A percentile compares a stretch with the other conserved stretches of the same genome.
phyloP scores from a whole-genome alignment of 441 rosid species.

The Eruca vesicaria region DNA sequence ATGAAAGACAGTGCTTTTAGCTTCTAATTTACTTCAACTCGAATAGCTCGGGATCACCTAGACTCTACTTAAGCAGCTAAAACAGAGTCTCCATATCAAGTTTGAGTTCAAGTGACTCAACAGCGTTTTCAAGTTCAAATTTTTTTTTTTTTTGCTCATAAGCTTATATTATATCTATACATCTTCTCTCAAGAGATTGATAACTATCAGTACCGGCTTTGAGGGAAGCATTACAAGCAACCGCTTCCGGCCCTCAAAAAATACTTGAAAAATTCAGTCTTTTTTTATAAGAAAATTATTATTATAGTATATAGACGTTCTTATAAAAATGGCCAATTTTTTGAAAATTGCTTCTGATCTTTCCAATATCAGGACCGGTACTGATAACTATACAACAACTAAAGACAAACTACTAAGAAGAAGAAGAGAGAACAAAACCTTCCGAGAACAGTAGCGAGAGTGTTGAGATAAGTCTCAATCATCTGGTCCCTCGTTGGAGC shows the following conservation, averaged over 20 bases:
- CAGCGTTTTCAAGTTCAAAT: not conserved
- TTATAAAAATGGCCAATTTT: no score
- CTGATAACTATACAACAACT: not conserved
- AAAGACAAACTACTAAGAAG: not conserved
- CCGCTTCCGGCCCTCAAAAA: no score
- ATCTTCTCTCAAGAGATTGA: not conserved
- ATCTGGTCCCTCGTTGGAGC: slow-evolving; percentile 91
- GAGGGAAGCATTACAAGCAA: no score
- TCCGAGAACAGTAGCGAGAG: slow-evolving; percentile 94
- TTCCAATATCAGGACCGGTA: no score
- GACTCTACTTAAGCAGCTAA: not conserved
- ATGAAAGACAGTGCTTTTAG: not conserved
- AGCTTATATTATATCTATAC: not conserved
- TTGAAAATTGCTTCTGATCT: no score
- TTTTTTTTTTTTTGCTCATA: not conserved
- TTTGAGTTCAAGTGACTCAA: not conserved
- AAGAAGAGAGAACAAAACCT: no score
- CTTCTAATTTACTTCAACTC: not conserved
- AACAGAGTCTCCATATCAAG: no score
- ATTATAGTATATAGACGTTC: no score
- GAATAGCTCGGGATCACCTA: not conserved
- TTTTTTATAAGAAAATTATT: no score
- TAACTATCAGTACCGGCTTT: no score
- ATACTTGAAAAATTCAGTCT: no score
- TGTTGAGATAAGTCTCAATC: slow-evolving; percentile 90